Percentiles rank a stretch among this genome's conserved stretches.
These are phyloP conservation scores for Eimeria falciformis DNA, from an alignment of 169 alveolate species.

Conservation along the genomic window DNA sequence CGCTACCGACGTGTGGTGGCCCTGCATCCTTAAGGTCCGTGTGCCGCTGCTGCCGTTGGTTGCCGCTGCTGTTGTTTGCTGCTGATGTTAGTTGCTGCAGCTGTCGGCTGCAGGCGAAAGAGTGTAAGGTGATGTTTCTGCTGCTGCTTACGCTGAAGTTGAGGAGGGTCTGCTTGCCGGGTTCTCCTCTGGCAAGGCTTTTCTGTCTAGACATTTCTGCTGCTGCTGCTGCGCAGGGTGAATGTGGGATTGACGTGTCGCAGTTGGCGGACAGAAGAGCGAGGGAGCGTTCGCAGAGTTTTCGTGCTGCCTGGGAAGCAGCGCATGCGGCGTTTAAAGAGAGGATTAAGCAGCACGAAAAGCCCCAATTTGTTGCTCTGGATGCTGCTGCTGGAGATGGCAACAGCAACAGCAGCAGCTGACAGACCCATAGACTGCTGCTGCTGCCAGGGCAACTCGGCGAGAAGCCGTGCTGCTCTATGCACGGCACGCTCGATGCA, in stretches of 20 bases:
- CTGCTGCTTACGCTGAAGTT: not conserved
- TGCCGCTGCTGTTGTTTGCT: not conserved
- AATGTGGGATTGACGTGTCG: slow-evolving; percentile 37
- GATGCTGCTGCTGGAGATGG: slow-evolving; percentile 17
- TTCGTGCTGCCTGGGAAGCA: slow-evolving; percentile 60
- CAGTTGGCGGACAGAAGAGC: slow-evolving; percentile 42
- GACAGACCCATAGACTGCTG: not conserved
- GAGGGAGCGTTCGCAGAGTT: slow-evolving; percentile 13
- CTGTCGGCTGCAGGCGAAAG: not conserved
- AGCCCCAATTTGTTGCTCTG: not conserved
- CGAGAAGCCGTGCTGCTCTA: not conserved
- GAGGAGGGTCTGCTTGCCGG: no score
- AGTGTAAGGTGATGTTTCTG: not conserved
- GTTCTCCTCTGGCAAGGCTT: no score
- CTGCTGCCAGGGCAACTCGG: not conserved
- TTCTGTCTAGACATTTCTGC: no score
- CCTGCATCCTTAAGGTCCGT: slow-evolving; percentile 41
- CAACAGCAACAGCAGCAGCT: not conserved
- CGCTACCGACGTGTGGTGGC: slow-evolving; percentile 42
- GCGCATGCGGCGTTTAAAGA: slow-evolving; percentile 63
- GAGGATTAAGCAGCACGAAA: slow-evolving; percentile 23
- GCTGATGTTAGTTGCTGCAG: not conserved
- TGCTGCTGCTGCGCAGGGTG: slow-evolving; percentile 69
- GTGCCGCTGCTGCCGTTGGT: not conserved
- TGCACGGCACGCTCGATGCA: no score